Evolutionary conservation across 768 basidiomycete genomes (phyloP), one percentile per base, ranked within the genome.

Genomic region (Neoboletus brunneissimus): DNA sequence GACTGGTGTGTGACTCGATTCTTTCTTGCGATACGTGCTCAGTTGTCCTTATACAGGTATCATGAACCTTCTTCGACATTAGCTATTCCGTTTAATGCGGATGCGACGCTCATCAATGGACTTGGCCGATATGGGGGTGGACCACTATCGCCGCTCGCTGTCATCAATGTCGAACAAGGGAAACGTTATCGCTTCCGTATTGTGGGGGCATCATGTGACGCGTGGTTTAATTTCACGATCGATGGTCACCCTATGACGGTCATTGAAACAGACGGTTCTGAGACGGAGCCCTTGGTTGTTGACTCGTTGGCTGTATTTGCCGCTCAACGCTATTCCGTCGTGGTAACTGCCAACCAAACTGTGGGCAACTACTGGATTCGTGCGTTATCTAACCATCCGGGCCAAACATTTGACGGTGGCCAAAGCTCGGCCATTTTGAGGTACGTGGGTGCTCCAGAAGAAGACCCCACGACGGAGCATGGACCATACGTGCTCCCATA

Each of bases 251-350:
- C 41, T 2, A 64, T 80, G 62, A 80, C 75, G 0, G 66, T 81
- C 49, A 81, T 81, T 48, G 80, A 81, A 63, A 75, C 70, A 38
- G 38, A 40, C 9, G 38, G 38, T n/a, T 20, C 5, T 20, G 73
- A 74, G 54, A 66, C 70, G 11, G 54, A 73, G 48, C 79, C 81
- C 0, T 53, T 76, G 8, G 60, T 59, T 3, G 79, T 80, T 4
- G 77, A 80, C 54, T 70, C 70, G 5, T 64, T 81, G 25, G 67
- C 74, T 12, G 79, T 85, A 40, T 79, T 74, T 43, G 68, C 77
- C 1, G 80, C 72, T 3, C 82, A 83, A 65, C 76, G 82, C 16
- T 83, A 81, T 67, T 79, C 80, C 1, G 71, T 80, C 49, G 64
- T 81, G 5, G 60, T 79, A 9, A 56, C 57, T 29, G 74, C 72